Evolutionary conservation across 2,329 filamentous ascomycete genomes (phyloP).

Genomic region (Elsinoe batatas): DNA sequence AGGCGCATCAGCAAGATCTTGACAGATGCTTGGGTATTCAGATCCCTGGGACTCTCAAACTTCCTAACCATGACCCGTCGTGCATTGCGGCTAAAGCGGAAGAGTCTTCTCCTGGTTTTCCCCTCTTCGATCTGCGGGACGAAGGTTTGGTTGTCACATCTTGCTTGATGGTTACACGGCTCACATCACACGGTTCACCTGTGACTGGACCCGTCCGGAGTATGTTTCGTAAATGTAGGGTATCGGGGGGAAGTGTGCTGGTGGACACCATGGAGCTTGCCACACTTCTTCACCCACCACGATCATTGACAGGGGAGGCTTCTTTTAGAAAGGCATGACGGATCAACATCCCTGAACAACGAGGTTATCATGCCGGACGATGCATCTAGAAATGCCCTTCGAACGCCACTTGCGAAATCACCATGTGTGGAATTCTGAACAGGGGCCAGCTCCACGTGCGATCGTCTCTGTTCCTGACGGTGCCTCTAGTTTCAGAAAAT

Average conservation of each 20-base stretch:
- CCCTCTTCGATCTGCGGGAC: background rate
- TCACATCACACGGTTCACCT: background rate
- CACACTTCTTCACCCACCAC: too few species aligned
- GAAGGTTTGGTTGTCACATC: background rate
- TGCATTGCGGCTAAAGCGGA: slow-evolving; percentile 7
- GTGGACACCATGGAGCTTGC: too few species aligned
- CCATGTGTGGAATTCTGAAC: background rate
- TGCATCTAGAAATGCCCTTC: background rate
- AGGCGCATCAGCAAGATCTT: background rate
- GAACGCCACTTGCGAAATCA: slow-evolving; percentile 7
- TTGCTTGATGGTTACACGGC: background rate
- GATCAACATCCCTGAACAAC: background rate
- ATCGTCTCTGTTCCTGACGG: background rate
- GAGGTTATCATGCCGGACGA: background rate
- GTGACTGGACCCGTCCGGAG: background rate
- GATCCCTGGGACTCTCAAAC: background rate
- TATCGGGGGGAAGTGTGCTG: too few species aligned
- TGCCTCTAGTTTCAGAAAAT: background rate
- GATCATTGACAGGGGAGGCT: too few species aligned
- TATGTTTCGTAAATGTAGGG: background rate
- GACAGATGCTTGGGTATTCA: slow-evolving; percentile 1
- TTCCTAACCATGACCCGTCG: background rate
- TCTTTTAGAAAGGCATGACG: background rate
- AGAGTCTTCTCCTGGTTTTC: background rate
- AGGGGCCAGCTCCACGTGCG: background rate